Conservation (phyloP, 805 yeast species). For the Suhomyces prunicola region DNA sequence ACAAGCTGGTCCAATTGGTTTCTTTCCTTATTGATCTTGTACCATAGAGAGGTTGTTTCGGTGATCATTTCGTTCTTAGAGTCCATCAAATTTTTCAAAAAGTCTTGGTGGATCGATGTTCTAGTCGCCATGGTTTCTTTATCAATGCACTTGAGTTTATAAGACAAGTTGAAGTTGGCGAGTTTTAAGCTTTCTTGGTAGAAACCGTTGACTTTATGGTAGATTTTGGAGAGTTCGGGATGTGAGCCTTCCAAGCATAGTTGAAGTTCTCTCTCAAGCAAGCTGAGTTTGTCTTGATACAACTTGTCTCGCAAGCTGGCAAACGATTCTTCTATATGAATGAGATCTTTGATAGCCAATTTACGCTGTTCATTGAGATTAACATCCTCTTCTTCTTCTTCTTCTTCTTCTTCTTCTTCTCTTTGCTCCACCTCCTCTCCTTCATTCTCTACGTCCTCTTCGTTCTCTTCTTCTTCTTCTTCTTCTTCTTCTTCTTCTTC, state of each 20-base stretch:
- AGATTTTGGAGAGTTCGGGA: constrained; percentile 78
- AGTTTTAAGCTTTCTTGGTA: constrained; percentile 63
- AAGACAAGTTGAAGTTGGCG: constrained; percentile 44
- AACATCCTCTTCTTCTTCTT: constrained; percentile 9
- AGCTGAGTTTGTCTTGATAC: constrained; percentile 76
- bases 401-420: constrained; percentile 5
- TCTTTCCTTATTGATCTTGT: constrained; percentile 85
- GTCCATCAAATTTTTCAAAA: constrained; percentile 64
- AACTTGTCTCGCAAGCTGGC: constrained; percentile 81
- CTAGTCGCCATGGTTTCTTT: constrained; percentile 78
- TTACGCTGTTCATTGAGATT: constrained; percentile 44
- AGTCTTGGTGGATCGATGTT: constrained; percentile 81
- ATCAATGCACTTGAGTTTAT: constrained; percentile 72
- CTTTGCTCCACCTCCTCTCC: constrained; percentile 6
- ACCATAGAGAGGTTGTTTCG: constrained; percentile 83
- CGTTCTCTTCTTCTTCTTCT: constrained; percentile 10
- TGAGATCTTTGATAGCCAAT: constrained; percentile 68
- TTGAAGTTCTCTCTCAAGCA: constrained; percentile 77
- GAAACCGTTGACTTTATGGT: constrained; percentile 66
- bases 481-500: constrained; percentile 8
- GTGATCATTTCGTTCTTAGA: constrained; percentile 60
- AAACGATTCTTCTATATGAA: constrained; percentile 80
- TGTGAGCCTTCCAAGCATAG: constrained; percentile 88
- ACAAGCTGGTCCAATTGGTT: constrained; percentile 70
- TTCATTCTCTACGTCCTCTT: constrained; percentile 5